phyloP scores from a whole-genome alignment of 1,139 yeast genomes.

The Yamadazyma atlantica region DNA sequence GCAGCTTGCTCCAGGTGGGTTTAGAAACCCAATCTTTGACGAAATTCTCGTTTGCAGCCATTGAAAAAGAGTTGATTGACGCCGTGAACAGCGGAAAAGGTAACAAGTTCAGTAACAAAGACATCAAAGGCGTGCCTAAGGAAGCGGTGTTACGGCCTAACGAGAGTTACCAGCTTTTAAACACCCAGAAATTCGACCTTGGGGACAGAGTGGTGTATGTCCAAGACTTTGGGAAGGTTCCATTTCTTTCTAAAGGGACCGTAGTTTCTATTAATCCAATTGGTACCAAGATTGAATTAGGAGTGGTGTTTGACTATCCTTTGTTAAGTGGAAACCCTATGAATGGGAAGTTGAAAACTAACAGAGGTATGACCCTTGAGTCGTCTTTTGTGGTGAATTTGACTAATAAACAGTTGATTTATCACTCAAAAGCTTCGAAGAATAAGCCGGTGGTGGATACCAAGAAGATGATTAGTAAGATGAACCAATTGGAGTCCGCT shows the following conservation, averaged over 20 bases:
- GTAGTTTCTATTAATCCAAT: constrained; percentile 75
- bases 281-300: constrained; percentile 59
- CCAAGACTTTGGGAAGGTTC: constrained; percentile 87
- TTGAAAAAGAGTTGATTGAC: constrained; percentile 63
- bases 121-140: constrained; percentile 80
- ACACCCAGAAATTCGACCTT: constrained; percentile 72
- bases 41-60: constrained; percentile 58
- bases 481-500: constrained; percentile 13
- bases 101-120: constrained; percentile 47
- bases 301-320: constrained; percentile 80
- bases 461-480: constrained; percentile 21
- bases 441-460: constrained; percentile 32
- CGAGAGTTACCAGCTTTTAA: constrained; percentile 68
- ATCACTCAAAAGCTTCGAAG: constrained; percentile 68
- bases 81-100: constrained; percentile 38
- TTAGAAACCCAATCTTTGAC: constrained; percentile 81
- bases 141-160: constrained; percentile 79
- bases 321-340: constrained; percentile 79
- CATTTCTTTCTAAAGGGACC: constrained; percentile 85
- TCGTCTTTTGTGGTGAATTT: constrained; percentile 81
- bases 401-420: constrained; percentile 70
- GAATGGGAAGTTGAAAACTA: constrained; percentile 73
- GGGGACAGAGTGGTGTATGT: constrained; percentile 92
- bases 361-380: constrained; percentile 82
- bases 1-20: constrained; percentile 61